Evolutionary conservation across 352 stramenopile species (phyloP).

Genomic region (Pythium folliculosum): DNA sequence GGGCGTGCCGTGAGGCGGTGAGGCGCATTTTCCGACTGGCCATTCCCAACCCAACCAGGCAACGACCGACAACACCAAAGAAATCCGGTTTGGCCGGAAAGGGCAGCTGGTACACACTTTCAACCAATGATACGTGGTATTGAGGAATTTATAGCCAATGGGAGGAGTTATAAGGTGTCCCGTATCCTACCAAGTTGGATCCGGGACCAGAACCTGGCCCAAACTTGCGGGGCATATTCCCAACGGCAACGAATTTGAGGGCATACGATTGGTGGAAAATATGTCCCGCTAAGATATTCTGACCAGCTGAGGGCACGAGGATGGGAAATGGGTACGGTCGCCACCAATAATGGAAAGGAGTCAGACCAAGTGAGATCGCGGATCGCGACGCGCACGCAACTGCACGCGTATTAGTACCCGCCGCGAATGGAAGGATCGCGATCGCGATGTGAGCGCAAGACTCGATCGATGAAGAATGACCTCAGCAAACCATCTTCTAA

Average conservation of each 20-base stretch:
- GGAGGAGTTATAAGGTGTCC: constrained; percentile 3
- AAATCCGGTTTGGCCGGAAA: constrained; percentile 15
- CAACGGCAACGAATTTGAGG: constrained; percentile 23
- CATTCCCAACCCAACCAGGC: not conserved
- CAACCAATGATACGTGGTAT: constrained; percentile 9
- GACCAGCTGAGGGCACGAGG: constrained; percentile 12
- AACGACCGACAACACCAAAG: constrained; percentile 20
- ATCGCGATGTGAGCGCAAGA: not conserved
- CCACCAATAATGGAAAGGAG: constrained; percentile 2
- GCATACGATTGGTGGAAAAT: constrained; percentile 28
- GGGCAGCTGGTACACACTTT: not conserved
- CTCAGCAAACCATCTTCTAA: too few relatives aligned
- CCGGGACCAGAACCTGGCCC: constrained; percentile 27
- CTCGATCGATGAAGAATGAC: too few relatives aligned
- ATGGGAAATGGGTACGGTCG: constrained; percentile 5
- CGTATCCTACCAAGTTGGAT: constrained; percentile 15
- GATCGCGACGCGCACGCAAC: not conserved
- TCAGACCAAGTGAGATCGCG: constrained; percentile 4
- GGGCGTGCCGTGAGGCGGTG: constrained; percentile 2
- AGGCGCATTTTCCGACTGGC: constrained; percentile 30
- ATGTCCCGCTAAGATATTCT: constrained; percentile 20
- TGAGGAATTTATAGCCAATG: constrained; percentile 14
- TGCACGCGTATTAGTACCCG: not conserved
- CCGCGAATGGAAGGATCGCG: not conserved
- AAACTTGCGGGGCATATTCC: constrained; percentile 15